Base-by-base conservation (phyloP, 345 rosid species). In the Noccaea bulbosa region DNA sequence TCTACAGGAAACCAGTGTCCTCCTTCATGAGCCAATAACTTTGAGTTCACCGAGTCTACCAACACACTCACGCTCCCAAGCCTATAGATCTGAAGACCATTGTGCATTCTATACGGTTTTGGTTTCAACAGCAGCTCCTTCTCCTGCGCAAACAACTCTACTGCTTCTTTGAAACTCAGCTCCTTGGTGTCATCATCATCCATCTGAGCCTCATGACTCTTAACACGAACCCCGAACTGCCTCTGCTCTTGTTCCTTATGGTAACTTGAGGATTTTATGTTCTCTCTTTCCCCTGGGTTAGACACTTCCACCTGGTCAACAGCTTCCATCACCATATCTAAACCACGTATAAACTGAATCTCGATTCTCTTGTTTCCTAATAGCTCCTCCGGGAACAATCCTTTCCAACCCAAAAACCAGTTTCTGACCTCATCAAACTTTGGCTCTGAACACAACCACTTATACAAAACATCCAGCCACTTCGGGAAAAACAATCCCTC, bases 391-490 rank as follows among this genome's bases (percentile, higher is more conserved):
- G 97, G 99, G 46, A 94, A 76, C 70, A 83, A 87, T 48, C 58
- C 84, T 76, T 87, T 89, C 99, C 99, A 94, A 34, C 90, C 90
- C 51, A 51, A 52, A 60, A 81, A 89, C 97, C 99, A 94, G 38
- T 79, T 78, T 32, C 82, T 79, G 58, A 94, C 89, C 84, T 94
- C 91, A 5, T 86, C 85, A 35, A 84, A 86, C 78, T 87, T 77
- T 1, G 96, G 96, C 59, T 79, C 77, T 33, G 95, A 77, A 58
- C 82, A 81, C 48, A 91, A 41, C 97, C 99, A 94, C 37, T 82
- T 89, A 79, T 86, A 86, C 65, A 94, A 70, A 62, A 94, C 95
- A 47, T 87, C 90, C 71, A 87, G 80, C 99, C 99, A 94, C 80
- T 88, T 85, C 2, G 81, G 73, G 62, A 94, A 91, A 87, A 94